These are phyloP conservation scores for Ophiosphaerella herpotricha DNA, from an alignment of 2,329 filamentous ascomycete species.

Conservation along the genomic window DNA sequence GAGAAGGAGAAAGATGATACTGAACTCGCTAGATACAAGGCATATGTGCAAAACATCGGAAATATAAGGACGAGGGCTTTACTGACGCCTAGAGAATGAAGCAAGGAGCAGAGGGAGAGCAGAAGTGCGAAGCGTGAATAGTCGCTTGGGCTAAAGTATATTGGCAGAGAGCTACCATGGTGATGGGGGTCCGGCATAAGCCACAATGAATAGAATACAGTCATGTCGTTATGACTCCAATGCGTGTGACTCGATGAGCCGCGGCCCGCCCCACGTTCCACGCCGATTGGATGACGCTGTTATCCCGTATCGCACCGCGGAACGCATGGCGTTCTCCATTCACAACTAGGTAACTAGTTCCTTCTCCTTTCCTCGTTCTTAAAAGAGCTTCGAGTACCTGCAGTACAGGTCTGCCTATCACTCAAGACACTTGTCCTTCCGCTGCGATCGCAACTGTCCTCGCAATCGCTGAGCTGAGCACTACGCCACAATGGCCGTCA, in stretches of 20 bases:
- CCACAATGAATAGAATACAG: neutral
- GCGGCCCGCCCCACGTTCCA: constrained; percentile 25
- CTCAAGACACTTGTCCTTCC: neutral
- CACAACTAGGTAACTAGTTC: constrained; percentile 5
- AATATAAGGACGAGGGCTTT: no score
- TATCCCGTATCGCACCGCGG: constrained; percentile 23
- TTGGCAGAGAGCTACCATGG: no score
- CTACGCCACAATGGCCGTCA: constrained; percentile 39
- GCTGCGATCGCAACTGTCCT: neutral
- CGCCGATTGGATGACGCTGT: constrained; percentile 35
- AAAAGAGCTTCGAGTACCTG: neutral
- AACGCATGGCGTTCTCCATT: constrained; percentile 20
- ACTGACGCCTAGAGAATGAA: no score
- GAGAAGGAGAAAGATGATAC: no score
- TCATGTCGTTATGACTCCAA: neutral
- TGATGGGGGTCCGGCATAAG: no score
- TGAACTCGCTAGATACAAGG: no score
- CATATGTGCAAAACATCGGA: no score
- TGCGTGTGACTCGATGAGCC: constrained; percentile 8
- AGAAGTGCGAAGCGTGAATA: no score
- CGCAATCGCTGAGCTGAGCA: constrained; percentile 4
- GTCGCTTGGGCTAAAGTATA: no score
- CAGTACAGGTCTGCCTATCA: neutral
- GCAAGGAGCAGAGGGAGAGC: no score
- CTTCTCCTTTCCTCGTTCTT: neutral